Conservation (phyloP, 768 basidiomycete species). For the Tephrocybe sp. region DNA sequence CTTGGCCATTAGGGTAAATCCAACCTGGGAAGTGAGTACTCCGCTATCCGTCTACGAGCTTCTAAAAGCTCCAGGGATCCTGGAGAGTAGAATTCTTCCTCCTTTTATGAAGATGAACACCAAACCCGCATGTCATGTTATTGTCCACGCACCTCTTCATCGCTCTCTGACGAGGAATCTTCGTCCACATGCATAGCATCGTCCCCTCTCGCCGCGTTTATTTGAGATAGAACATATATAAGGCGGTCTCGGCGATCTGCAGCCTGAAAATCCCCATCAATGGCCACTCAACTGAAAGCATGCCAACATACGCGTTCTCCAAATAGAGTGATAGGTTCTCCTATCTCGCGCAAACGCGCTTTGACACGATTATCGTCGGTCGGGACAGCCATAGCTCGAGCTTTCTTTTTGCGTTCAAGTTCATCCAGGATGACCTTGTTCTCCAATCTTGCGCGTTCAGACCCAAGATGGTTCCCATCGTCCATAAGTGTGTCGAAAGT, state of each 20-base stretch:
- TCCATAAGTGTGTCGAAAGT: slow-evolving; percentile 76
- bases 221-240: slow-evolving; percentile 93
- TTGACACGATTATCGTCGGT: slow-evolving; percentile 96
- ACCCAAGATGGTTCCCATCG: slow-evolving; percentile 74
- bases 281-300: slow-evolving; percentile 3
- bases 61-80: slow-evolving; percentile 87
- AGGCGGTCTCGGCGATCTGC: slow-evolving; percentile 95
- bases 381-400: slow-evolving; percentile 90
- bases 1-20: slow-evolving; percentile 57
- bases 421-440: slow-evolving; percentile 91
- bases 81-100: slow-evolving; percentile 95
- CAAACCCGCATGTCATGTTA: background rate
- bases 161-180: slow-evolving; percentile 66
- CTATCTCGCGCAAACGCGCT: slow-evolving; percentile 85
- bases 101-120: slow-evolving; percentile 40
- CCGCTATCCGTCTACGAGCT: slow-evolving; percentile 83
- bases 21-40: slow-evolving; percentile 95
- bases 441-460: slow-evolving; percentile 74
- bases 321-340: slow-evolving; percentile 96
- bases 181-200: slow-evolving; percentile 76
- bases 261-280: slow-evolving; percentile 52
- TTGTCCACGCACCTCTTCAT: slow-evolving; percentile 61
- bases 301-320: slow-evolving; percentile 86
- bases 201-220: slow-evolving; percentile 84
- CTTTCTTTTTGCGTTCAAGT: slow-evolving; percentile 97